Evolutionary conservation across 2,329 filamentous ascomycete species (phyloP).

Genomic region (Bipolaris gigantea): DNA sequence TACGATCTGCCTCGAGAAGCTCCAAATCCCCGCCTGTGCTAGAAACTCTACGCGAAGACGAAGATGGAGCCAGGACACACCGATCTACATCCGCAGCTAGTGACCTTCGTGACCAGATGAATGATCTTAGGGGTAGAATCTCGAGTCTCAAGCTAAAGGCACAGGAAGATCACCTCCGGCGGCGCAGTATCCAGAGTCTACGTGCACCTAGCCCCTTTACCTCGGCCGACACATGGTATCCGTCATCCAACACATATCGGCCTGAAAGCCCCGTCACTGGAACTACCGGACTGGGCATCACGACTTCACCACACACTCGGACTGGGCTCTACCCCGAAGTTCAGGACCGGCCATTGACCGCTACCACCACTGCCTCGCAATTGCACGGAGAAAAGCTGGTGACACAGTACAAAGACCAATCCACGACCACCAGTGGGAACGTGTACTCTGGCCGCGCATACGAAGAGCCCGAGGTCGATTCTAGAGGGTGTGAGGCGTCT

Average conservation of each 20-base stretch:
- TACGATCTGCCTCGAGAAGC: constrained; percentile 46
- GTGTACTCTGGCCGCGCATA: constrained; percentile 15
- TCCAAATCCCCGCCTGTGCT: constrained; percentile 41
- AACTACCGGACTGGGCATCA: constrained; percentile 37
- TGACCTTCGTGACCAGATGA: constrained; percentile 80
- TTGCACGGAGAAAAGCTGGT: constrained; percentile 23
- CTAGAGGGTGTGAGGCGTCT: constrained; percentile 28
- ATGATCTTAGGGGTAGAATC: constrained; percentile 81
- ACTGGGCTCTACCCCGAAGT: constrained; percentile 26
- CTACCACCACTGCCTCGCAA: constrained; percentile 22
- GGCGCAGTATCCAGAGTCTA: constrained; percentile 74
- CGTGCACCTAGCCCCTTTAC: constrained; percentile 79
- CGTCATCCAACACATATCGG: constrained; percentile 42
- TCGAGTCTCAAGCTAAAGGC: constrained; percentile 77
- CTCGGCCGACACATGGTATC: constrained; percentile 64
- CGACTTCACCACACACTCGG: constrained; percentile 28
- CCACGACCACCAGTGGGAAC: not conserved
- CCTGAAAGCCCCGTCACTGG: constrained; percentile 25
- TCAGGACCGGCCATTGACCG: constrained; percentile 7
- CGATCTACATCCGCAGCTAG: constrained; percentile 73
- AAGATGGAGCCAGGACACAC: constrained; percentile 48
- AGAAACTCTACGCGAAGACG: constrained; percentile 49
- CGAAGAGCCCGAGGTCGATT: constrained; percentile 27
- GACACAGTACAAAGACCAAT: constrained; percentile 4
- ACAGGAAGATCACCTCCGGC: constrained; percentile 74